A percentile compares a stretch with the other conserved stretches of the same genome.
Evolutionary conservation across 441 rosid species (phyloP).

Genomic region (Kokia cookei): DNA sequence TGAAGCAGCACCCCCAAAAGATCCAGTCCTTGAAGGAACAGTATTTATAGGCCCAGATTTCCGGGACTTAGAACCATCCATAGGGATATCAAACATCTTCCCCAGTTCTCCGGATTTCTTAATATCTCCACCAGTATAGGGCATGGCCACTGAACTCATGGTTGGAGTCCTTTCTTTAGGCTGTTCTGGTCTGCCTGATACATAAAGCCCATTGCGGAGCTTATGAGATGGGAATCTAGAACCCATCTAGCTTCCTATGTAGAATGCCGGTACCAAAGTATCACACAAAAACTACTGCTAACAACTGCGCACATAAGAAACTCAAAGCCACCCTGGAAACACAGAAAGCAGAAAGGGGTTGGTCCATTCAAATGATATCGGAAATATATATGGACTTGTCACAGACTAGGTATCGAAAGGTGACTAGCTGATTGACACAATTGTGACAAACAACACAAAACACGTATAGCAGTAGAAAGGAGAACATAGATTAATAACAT

Average conservation of each 20-base stretch:
- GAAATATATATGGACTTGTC: background rate
- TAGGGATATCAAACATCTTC: conserved; percentile 86
- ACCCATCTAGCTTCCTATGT: conserved; percentile 55
- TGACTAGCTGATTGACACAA: background rate
- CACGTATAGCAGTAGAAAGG: background rate
- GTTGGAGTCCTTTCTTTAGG: conserved; percentile 91
- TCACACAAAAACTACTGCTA: conserved; percentile 9
- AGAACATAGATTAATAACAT: background rate
- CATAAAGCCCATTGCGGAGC: conserved; percentile 90
- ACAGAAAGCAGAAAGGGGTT: background rate
- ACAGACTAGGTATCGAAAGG: background rate
- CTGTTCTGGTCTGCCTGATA: conserved; percentile 95
- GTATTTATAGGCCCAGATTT: conserved; percentile 90
- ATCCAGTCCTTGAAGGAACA: conserved; percentile 84
- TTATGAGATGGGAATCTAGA: conserved; percentile 95
- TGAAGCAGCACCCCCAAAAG: conserved; percentile 83
- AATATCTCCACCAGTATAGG: conserved; percentile 94
- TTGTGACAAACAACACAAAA: background rate
- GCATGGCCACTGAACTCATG: conserved; percentile 91
- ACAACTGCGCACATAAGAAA: background rate
- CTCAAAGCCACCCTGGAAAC: conserved; percentile 26
- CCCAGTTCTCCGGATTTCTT: conserved; percentile 92
- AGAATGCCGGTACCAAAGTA: conserved; percentile 13
- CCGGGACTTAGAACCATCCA: conserved; percentile 76
- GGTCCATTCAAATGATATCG: background rate